Base-by-base conservation (phyloP, 768 basidiomycete genomes). In the Leucocoprinus sp. region DNA sequence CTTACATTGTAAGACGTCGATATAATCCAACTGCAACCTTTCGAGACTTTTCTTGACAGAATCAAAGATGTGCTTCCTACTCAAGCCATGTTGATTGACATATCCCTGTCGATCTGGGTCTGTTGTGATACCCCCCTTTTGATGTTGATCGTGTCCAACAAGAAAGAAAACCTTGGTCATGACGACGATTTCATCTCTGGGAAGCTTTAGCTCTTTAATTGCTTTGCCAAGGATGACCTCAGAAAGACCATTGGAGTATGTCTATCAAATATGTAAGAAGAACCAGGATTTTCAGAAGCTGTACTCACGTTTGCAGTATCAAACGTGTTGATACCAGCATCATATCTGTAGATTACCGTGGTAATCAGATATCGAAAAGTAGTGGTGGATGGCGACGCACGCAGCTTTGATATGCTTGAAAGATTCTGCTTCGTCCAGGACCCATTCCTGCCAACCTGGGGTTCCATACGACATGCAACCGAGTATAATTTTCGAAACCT, bases 121-220 rank as follows among this genome's bases (percentile, higher is more conserved):
- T n/a, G 35, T 7, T 7, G 42, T 39, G 4, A 15, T 15, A 21
- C 51, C 7, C 22, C 60, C 15, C 22, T 36, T 39, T 21, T 27
- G 31, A 2, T 43, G 51, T 14, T 58, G 23, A 5, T 56, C 52
- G 29, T 55, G 61, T 8, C 52, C 57, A 7, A 70, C 65, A 6
- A 59, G 52, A 19, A 53, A 58, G 46, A 52, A 67, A 5, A 71
- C 51, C 65, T 90, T 88, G 39, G 87, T 85, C 69, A 88, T 73
- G n/a, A 89, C 74, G 17, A 89, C 84, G 37, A 88, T 76, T 51
- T 82, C 76, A 15, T 82, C 80, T 2, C 86, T 74, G 12, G 83
- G 83, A 5, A 84, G 65, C 19, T 78, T 59, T 49, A 75, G 69
- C 50, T 75, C 56, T 54, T 82, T 82, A 64, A 90, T 78, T 2